These are phyloP conservation scores for Thalia dealbata DNA, from an alignment of 176 grass and related monocot genomes.

Conservation along the genomic window DNA sequence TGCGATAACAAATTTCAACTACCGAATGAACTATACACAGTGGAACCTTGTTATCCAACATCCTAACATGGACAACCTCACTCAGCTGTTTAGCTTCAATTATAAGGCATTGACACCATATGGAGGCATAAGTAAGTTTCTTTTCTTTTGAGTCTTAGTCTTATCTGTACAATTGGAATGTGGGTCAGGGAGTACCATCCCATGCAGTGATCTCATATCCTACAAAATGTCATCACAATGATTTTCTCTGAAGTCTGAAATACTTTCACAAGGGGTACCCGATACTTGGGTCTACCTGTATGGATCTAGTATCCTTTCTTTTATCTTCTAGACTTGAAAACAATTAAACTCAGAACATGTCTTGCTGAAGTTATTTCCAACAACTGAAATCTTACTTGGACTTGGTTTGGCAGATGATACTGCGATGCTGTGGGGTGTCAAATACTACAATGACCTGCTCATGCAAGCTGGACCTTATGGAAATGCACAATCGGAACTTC, in stretches of 20 bases:
- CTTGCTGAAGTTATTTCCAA: not conserved
- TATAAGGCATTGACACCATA: conserved; percentile 8
- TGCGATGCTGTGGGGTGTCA: conserved; percentile 15
- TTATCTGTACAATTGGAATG: too few species aligned
- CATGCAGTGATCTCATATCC: too few species aligned
- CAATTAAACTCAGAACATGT: not conserved
- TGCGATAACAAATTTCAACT: conserved; percentile 15
- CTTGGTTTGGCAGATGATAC: conserved; percentile 10
- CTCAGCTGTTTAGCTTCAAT: conserved; percentile 10
- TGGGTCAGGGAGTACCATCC: too few species aligned
- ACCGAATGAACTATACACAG: conserved; percentile 16
- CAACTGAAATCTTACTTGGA: not conserved
- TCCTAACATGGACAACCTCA: conserved; percentile 7
- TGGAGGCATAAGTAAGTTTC: conserved; percentile 12
- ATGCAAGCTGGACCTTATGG: conserved; percentile 14
- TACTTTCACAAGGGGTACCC: not conserved
- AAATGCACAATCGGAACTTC: conserved; percentile 8
- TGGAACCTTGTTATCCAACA: conserved; percentile 16
- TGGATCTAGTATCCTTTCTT: not conserved
- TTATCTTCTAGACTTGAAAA: not conserved
- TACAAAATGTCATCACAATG: too few species aligned
- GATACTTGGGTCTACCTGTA: not conserved
- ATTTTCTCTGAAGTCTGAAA: too few species aligned
- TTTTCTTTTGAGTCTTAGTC: not conserved
- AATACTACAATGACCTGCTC: conserved; percentile 12